These are phyloP conservation scores for Kernera saxatilis DNA, from an alignment of 345 rosid genomes.

Conservation along the genomic window DNA sequence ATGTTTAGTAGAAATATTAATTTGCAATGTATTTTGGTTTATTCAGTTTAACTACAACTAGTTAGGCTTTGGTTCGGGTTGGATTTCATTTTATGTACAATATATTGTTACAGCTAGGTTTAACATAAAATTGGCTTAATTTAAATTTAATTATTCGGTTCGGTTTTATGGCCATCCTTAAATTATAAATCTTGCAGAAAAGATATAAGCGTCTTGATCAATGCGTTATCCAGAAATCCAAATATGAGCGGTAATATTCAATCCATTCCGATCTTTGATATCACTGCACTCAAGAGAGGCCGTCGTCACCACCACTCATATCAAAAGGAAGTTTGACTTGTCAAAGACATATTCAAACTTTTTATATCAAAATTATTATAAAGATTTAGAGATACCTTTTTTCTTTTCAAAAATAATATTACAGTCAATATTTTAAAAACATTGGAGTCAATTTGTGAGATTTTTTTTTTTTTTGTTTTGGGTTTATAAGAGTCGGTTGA, in stretches of 20 bases:
- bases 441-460: too few species aligned
- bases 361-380: background rate
- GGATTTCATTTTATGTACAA: too few species aligned
- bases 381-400: background rate
- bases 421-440: background rate
- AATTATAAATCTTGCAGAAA: background rate
- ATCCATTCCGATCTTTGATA: background rate
- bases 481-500: background rate
- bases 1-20: background rate
- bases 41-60: too few species aligned
- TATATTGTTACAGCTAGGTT: too few species aligned
- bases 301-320: conserved; percentile 15
- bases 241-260: background rate
- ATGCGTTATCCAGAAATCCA: background rate
- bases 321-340: conserved; percentile 17
- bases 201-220: conserved; percentile 1
- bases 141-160: background rate
- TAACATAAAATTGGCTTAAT: too few species aligned
- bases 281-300: background rate
- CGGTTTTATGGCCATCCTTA: background rate
- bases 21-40: background rate
- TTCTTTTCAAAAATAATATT: background rate
- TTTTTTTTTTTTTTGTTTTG: too few species aligned
- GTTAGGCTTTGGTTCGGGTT: too few species aligned
- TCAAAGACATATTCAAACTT: background rate